Conservation (phyloP, 179 eudicot genomes). For the Patellifolia procumbens region DNA sequence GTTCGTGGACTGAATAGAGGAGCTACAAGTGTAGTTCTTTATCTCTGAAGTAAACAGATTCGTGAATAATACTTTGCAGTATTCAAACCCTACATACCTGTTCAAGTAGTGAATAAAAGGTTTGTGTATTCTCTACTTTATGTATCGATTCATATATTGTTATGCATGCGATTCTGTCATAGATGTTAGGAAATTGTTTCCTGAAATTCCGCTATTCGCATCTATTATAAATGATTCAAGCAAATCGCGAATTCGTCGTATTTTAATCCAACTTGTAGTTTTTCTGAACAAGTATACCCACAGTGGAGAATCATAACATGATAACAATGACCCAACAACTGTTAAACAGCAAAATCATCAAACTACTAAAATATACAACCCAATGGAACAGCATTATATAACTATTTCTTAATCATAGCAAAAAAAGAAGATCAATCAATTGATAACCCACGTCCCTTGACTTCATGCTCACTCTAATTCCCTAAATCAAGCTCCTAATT, state of each 20-base stretch:
- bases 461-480: background rate
- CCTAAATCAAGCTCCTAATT: constrained; percentile 20
- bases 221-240: constrained; percentile 8
- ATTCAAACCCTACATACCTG: too few relatives aligned
- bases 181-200: too few relatives aligned
- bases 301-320: constrained; percentile 12
- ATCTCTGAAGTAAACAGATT: too few relatives aligned
- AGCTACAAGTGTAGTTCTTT: too few relatives aligned
- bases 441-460: background rate
- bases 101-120: too few relatives aligned
- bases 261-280: constrained; percentile 10
- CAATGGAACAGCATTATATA: background rate
- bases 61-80: too few relatives aligned
- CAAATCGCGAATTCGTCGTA: constrained; percentile 9
- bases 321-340: constrained; percentile 22
- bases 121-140: too few relatives aligned
- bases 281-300: background rate
- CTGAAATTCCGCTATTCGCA: too few relatives aligned
- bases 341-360: constrained; percentile 14
- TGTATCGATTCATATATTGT: too few relatives aligned
- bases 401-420: background rate
- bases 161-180: too few relatives aligned
- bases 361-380: background rate
- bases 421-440: background rate
- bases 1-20: too few relatives aligned